Percentiles rank a stretch among this genome's conserved stretches.
Conservation (phyloP, 352 stramenopile genomes). For the Phytopythium kandeliae region DNA sequence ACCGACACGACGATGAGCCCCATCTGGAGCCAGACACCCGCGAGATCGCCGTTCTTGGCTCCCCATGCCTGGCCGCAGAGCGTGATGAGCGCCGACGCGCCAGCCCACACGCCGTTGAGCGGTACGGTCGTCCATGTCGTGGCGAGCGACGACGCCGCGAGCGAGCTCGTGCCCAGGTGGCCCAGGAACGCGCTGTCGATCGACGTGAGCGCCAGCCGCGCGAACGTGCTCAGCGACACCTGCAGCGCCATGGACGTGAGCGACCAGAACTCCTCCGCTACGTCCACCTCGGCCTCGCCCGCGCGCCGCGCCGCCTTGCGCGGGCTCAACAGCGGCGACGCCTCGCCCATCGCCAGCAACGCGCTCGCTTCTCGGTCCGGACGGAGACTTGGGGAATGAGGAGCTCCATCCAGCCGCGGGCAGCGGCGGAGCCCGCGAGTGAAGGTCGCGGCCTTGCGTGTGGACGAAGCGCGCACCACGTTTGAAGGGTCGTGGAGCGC, state of each 20-base stretch:
- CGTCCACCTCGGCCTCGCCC: neutral
- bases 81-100: slow-evolving; percentile 63
- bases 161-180: slow-evolving; percentile 52
- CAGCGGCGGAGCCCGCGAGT: no score
- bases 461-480: neutral
- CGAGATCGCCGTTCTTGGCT: slow-evolving; percentile 47
- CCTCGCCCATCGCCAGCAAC: neutral
- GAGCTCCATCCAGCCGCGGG: no score
- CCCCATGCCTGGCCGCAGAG: slow-evolving; percentile 69
- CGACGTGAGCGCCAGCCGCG: slow-evolving; percentile 59
- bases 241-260: slow-evolving; percentile 65
- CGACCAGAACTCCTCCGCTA: slow-evolving; percentile 28
- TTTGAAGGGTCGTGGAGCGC: no score
- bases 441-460: neutral
- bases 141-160: slow-evolving; percentile 64
- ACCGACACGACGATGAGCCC: slow-evolving; percentile 30
- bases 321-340: slow-evolving; percentile 2
- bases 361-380: no score
- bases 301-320: neutral
- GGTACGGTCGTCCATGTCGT: slow-evolving; percentile 66
- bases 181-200: slow-evolving; percentile 76
- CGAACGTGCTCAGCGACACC: slow-evolving; percentile 66
- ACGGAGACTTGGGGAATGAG: neutral
- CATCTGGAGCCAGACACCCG: slow-evolving; percentile 72
- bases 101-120: slow-evolving; percentile 56